Evolutionary conservation across 108 stramenopile species (phyloP).

Genomic region (Cyclotella kingstonii): DNA sequence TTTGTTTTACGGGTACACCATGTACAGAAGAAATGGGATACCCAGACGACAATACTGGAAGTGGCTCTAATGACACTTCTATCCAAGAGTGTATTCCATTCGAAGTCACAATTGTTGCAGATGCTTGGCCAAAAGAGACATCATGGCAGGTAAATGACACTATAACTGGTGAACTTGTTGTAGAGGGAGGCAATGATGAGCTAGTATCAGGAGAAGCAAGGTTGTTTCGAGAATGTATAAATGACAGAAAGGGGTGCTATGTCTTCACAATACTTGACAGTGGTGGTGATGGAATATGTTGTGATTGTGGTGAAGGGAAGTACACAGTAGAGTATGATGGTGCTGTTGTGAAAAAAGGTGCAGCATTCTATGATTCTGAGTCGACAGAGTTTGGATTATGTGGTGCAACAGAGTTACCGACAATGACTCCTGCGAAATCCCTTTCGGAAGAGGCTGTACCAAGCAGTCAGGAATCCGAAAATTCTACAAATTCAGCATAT

Average conservation of each 20-base stretch:
- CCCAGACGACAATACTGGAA: constrained; percentile 18
- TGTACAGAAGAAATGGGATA: constrained; percentile 44
- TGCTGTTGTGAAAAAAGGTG: constrained; percentile 20
- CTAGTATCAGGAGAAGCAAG: constrained; percentile 24
- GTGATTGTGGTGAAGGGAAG: constrained; percentile 39
- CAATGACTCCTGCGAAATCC: constrained; percentile 3
- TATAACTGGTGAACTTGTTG: constrained; percentile 24
- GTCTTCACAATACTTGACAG: constrained; percentile 34
- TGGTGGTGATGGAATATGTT: constrained; percentile 53
- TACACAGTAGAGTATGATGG: constrained; percentile 39
- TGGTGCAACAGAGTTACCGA: constrained; percentile 23
- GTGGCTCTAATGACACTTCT: not conserved
- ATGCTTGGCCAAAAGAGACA: constrained; percentile 44
- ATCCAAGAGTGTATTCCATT: constrained; percentile 31
- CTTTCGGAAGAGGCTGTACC: not conserved
- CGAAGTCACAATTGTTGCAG: constrained; percentile 32
- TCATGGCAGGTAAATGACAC: constrained; percentile 32
- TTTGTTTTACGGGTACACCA: constrained; percentile 31
- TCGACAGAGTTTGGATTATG: constrained; percentile 30
- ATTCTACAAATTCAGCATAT: constrained; percentile 1
- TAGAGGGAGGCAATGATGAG: constrained; percentile 25
- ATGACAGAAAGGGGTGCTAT: constrained; percentile 25
- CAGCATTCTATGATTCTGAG: constrained; percentile 34
- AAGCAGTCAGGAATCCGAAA: constrained; percentile 5
- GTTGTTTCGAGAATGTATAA: constrained; percentile 26